Evolutionary conservation across 116 monocot genomes (phyloP).

Genomic region (Zostera marina): DNA sequence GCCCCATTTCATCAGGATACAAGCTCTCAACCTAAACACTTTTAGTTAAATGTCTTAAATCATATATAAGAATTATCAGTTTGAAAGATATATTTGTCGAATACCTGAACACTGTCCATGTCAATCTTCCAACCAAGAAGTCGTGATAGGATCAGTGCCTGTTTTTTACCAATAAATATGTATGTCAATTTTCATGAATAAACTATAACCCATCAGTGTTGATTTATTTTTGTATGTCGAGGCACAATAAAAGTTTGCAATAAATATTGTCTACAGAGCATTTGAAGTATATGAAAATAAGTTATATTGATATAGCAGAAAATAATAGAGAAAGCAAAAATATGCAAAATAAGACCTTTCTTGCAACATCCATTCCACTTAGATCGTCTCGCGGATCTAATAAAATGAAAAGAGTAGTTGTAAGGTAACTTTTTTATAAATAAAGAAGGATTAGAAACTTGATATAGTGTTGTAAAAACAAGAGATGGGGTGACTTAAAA

Average conservation of each 20-base stretch:
- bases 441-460: neutral
- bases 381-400: constrained; percentile 98
- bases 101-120: constrained; percentile 67
- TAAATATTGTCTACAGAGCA: neutral
- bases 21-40: constrained; percentile 75
- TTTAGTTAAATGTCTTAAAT: constrained; percentile 7
- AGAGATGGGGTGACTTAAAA: too few species aligned
- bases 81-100: neutral
- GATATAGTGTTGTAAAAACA: too few species aligned
- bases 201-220: neutral
- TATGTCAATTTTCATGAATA: neutral
- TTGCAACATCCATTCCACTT: constrained; percentile 96
- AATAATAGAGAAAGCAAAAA: neutral
- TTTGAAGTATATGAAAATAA: neutral
- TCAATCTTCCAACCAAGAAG: constrained; percentile 65
- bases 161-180: constrained; percentile 6
- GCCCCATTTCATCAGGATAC: constrained; percentile 68
- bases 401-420: constrained; percentile 5
- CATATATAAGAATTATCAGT: constrained; percentile 2
- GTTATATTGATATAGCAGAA: neutral
- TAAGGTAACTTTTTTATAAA: neutral
- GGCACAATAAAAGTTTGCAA: neutral
- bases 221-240: neutral
- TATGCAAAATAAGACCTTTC: constrained; percentile 48
- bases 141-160: constrained; percentile 86